These are phyloP conservation scores for Butyriboletus loyo DNA, from an alignment of 768 basidiomycete genomes.

Conservation along the genomic window DNA sequence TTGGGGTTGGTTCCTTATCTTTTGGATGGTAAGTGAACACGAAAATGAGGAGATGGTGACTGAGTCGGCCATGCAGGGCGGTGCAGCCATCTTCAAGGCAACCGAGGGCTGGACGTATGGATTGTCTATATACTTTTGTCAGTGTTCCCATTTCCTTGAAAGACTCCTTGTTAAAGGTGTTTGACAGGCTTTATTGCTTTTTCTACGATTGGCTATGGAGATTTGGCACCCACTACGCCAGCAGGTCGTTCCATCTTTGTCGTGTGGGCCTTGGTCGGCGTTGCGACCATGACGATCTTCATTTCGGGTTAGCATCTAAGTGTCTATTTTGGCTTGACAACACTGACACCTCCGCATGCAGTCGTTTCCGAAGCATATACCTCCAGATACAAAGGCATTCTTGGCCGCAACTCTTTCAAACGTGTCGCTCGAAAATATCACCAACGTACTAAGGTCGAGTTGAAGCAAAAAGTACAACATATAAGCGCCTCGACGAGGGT, in stretches of 20 bases:
- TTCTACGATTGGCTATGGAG: conserved; percentile 73
- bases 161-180: not conserved
- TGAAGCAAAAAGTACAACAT: conserved; percentile 11
- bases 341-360: conserved; percentile 21
- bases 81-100: conserved; percentile 62
- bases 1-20: conserved; percentile 61
- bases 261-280: conserved; percentile 74
- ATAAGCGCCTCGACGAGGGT: conserved; percentile 1
- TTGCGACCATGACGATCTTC: conserved; percentile 72
- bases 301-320: conserved; percentile 53
- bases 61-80: conserved; percentile 41
- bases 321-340: not conserved
- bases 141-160: conserved; percentile 16
- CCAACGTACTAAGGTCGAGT: conserved; percentile 20
- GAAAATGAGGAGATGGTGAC: not conserved
- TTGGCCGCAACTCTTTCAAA: conserved; percentile 46
- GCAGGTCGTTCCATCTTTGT: conserved; percentile 76
- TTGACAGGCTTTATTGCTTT: conserved; percentile 65
- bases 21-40: conserved; percentile 61
- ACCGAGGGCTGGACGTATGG: conserved; percentile 72
- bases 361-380: conserved; percentile 69
- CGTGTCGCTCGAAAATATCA: conserved; percentile 47
- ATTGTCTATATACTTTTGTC: conserved; percentile 69
- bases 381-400: conserved; percentile 55
- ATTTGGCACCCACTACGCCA: conserved; percentile 56